Percentiles rank a stretch among this genome's conserved stretches.
These are phyloP conservation scores for Venturia effusa DNA, from an alignment of 2,329 filamentous ascomycete genomes.

Conservation along the genomic window DNA sequence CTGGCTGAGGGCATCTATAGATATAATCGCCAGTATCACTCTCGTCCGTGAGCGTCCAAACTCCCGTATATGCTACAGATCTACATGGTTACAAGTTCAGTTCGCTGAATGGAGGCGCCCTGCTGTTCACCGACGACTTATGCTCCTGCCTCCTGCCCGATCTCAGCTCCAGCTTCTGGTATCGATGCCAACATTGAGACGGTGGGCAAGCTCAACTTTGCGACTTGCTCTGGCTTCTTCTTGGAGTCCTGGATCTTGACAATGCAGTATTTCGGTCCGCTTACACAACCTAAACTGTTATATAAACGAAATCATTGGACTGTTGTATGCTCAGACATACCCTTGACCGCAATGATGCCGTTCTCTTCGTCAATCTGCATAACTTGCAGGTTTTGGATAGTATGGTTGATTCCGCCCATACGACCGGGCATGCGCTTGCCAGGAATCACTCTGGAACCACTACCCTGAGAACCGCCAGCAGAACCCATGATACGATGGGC, in stretches of 20 bases:
- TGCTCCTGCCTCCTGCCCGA: background rate
- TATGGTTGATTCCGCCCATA: conserved; percentile 85
- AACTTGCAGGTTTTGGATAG: conserved; percentile 83
- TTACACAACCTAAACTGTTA: conserved; percentile 49
- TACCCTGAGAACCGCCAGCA: conserved; percentile 77
- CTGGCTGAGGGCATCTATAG: background rate
- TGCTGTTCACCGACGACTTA: background rate
- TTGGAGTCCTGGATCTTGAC: conserved; percentile 83
- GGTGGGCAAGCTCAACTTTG: conserved; percentile 1
- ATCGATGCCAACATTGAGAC: background rate
- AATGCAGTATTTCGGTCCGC: conserved; percentile 76
- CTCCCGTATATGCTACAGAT: background rate
- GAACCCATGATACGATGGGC: conserved; percentile 90
- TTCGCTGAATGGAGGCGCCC: background rate
- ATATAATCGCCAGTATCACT: no score
- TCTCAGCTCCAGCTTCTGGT: background rate
- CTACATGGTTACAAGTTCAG: background rate
- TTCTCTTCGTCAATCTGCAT: conserved; percentile 78
- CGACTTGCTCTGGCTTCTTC: conserved; percentile 61
- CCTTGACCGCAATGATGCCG: conserved; percentile 80
- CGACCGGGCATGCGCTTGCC: conserved; percentile 97
- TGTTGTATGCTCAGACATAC: conserved; percentile 31
- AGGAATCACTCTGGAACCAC: conserved; percentile 82
- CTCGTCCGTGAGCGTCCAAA: background rate
- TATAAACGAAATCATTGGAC: background rate